Conservation (phyloP, 164 flowering plant species). For the Pachysandra terminalis region DNA sequence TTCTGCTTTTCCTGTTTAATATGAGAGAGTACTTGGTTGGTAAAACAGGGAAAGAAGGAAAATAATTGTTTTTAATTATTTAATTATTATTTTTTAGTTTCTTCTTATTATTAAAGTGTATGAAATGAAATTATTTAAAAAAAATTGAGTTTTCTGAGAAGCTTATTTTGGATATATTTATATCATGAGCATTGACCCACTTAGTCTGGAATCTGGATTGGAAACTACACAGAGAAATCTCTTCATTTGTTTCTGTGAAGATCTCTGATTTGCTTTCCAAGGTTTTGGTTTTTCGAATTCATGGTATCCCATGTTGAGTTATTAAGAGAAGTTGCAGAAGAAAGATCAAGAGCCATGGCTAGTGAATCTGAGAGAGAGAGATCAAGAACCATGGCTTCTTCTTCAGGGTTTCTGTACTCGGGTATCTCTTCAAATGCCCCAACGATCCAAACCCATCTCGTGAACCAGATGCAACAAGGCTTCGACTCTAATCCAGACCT, state of each 20-base stretch:
- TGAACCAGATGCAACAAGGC: constrained; percentile 39
- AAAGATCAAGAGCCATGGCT: constrained; percentile 24
- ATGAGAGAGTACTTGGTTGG: constrained; percentile 5
- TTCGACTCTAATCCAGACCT: constrained; percentile 37
- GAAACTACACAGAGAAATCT: too few species aligned
- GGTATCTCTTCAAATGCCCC: constrained; percentile 30
- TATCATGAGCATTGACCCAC: constrained; percentile 41
- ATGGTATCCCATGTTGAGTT: constrained; percentile 28
- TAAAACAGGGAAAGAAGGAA: constrained; percentile 5
- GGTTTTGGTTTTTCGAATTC: constrained; percentile 23
- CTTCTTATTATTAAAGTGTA: not conserved
- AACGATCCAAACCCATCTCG: constrained; percentile 13
- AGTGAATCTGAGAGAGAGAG: constrained; percentile 32
- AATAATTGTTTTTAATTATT: not conserved
- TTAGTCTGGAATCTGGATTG: not conserved
- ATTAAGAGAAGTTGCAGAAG: constrained; percentile 5
- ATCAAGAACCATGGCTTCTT: constrained; percentile 26
- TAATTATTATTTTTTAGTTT: not conserved
- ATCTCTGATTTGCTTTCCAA: constrained; percentile 22
- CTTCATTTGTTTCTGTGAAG: not conserved
- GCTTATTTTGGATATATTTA: constrained; percentile 39
- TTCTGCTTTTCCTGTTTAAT: constrained; percentile 8
- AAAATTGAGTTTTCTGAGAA: constrained; percentile 28
- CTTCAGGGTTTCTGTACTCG: constrained; percentile 36
- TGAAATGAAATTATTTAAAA: constrained; percentile 51